Evolutionary conservation across 257 asterid genomes (phyloP).

Genomic region (Dorcoceras hygrometricum): DNA sequence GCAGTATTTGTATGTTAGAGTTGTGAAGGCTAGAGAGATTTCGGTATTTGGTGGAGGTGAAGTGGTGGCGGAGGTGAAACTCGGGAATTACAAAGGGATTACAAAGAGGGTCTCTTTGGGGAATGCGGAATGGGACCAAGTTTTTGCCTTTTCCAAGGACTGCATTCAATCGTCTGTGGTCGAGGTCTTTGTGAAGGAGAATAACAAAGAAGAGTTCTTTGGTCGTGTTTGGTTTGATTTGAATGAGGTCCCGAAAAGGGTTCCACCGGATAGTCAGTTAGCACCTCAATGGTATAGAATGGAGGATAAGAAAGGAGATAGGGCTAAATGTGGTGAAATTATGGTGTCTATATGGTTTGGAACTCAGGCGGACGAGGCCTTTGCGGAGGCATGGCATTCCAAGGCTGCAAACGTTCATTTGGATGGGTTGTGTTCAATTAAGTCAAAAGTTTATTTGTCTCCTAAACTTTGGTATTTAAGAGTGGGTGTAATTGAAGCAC

Average conservation of each 20-base stretch:
- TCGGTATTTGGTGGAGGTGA: slow-evolving; percentile 55
- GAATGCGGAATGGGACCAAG: slow-evolving; percentile 69
- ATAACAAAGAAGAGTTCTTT: slow-evolving; percentile 62
- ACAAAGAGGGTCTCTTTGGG: slow-evolving; percentile 52
- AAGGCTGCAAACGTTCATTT: slow-evolving; percentile 70
- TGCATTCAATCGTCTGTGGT: slow-evolving; percentile 70
- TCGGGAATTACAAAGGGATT: slow-evolving; percentile 73
- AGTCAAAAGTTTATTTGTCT: slow-evolving; percentile 75
- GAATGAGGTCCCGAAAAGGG: slow-evolving; percentile 76
- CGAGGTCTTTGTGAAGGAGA: slow-evolving; percentile 65
- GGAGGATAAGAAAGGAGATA: slow-evolving; percentile 80
- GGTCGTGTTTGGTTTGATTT: slow-evolving; percentile 85
- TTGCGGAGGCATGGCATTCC: slow-evolving; percentile 91
- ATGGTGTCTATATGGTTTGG: slow-evolving; percentile 88
- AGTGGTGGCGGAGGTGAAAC: slow-evolving; percentile 74
- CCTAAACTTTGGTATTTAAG: slow-evolving; percentile 89
- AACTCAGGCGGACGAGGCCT: slow-evolving; percentile 86
- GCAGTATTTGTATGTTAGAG: slow-evolving; percentile 72
- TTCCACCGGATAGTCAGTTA: slow-evolving; percentile 72
- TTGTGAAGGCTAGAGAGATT: slow-evolving; percentile 62
- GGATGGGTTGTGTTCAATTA: slow-evolving; percentile 69
- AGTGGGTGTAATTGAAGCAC: slow-evolving; percentile 75
- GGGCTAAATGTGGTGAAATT: slow-evolving; percentile 57
- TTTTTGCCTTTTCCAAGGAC: slow-evolving; percentile 83
- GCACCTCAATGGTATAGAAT: slow-evolving; percentile 90